Evolutionary conservation across 345 rosid genomes (phyloP), one percentile per base, ranked within the genome.

Genomic region (Rhizophora apiculata): DNA sequence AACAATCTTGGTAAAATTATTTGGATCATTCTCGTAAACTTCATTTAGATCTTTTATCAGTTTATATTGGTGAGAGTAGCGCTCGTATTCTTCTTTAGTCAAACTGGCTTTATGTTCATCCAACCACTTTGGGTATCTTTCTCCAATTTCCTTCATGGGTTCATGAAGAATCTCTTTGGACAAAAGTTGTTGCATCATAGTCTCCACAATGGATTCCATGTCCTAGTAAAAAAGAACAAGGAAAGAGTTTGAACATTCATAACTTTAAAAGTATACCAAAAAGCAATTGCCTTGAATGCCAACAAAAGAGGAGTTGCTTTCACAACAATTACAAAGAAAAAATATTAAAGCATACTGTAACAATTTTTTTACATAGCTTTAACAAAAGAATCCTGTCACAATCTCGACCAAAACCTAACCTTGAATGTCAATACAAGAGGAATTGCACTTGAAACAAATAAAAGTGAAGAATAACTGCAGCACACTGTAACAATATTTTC

Each of bases 101-200:
- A 90, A 71, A 60, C 76, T 82, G 66, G 74, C 75, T 77, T 83
- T 68, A 77, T 96, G 91, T 70, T 90, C 99, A 77, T 90, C 85
- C 79, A 96, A 78, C 99, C 99, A 96, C 74, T 82, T 86, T 2
- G 97, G 97, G 75, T 96, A 96, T 78, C 89, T 83, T 64, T 83
- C 96, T 20, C 87, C 95, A 8, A 96, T 90, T 81, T 96, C 99
- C 81, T 82, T 96, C 98, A 92, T 96, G 8, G 99, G 99, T 67
- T 92, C 98, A n/a, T 92, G 85, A 70, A 92, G 98, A 68, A 90
- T 92, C 65, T 96, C 98, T 85, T 96, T 88, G 0, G 98, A 96
- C 73, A 96, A 74, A 77, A 96, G 90, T 71, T 96, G 99, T 67
- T 92, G 97, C 99, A 96, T 96, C 98, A 96, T 96, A 55, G 90